These are phyloP conservation scores for Infundibulicybe gibba DNA, from an alignment of 768 basidiomycete species.

Conservation along the genomic window DNA sequence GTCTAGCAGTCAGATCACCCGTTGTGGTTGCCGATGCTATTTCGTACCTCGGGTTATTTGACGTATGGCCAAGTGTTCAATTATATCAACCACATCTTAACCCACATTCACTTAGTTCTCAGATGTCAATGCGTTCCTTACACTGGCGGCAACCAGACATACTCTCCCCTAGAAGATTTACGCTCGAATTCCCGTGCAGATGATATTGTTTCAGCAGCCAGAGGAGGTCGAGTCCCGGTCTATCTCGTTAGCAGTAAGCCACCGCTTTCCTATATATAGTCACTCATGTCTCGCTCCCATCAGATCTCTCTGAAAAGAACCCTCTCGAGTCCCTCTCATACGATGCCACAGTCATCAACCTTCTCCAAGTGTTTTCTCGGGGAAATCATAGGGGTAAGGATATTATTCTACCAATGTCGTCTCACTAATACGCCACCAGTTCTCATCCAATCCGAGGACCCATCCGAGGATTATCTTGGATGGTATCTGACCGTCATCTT, in stretches of 20 bases:
- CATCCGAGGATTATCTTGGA: slow-evolving; percentile 54
- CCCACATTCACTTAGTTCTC: slow-evolving; percentile 52
- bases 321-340: slow-evolving; percentile 61
- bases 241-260: slow-evolving; percentile 73
- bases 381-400: slow-evolving; percentile 66
- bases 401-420: too few relatives aligned
- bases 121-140: slow-evolving; percentile 86
- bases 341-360: slow-evolving; percentile 57
- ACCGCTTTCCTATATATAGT: background rate
- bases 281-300: slow-evolving; percentile 3
- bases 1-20: slow-evolving; percentile 55
- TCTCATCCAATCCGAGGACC: slow-evolving; percentile 47
- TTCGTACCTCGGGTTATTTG: slow-evolving; percentile 61
- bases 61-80: slow-evolving; percentile 44
- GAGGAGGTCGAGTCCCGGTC: slow-evolving; percentile 70
- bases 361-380: slow-evolving; percentile 63
- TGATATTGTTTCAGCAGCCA: slow-evolving; percentile 72
- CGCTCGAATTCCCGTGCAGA: slow-evolving; percentile 56
- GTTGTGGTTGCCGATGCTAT: slow-evolving; percentile 16
- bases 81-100: background rate
- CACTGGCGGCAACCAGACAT: slow-evolving; percentile 76
- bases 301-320: slow-evolving; percentile 86
- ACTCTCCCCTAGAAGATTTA: slow-evolving; percentile 59
- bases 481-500: slow-evolving; percentile 74
- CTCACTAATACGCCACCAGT: slow-evolving; percentile 27